Percentiles rank a stretch among this genome's conserved stretches.
These are phyloP conservation scores for Apiosordaria backusii DNA, from an alignment of 495 filamentous ascomycete species.

Conservation along the genomic window DNA sequence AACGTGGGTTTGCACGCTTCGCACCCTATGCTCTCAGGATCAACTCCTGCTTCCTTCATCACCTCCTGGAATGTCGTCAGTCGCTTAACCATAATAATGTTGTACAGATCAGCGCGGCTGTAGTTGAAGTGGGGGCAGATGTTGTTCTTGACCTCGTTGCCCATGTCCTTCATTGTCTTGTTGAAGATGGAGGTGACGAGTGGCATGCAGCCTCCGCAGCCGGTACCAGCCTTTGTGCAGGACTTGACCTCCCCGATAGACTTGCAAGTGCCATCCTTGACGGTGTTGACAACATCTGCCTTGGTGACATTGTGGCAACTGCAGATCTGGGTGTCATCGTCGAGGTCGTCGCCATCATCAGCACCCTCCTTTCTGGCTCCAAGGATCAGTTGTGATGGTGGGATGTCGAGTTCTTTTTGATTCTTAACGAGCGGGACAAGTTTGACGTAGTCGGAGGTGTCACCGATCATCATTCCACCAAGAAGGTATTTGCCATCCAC, in stretches of 20 bases:
- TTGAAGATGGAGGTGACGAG: slow-evolving; percentile 92
- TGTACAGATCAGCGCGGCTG: slow-evolving; percentile 84
- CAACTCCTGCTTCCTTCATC: slow-evolving; percentile 77
- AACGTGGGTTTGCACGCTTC: slow-evolving; percentile 89
- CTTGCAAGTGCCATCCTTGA: slow-evolving; percentile 83
- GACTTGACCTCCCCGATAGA: slow-evolving; percentile 84
- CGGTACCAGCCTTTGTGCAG: slow-evolving; percentile 92
- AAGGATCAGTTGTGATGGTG: slow-evolving; percentile 86
- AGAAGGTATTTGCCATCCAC: slow-evolving; percentile 88
- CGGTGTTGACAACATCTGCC: slow-evolving; percentile 66
- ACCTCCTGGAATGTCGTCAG: slow-evolving; percentile 73
- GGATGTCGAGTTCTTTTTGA: slow-evolving; percentile 77
- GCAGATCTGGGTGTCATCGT: slow-evolving; percentile 88
- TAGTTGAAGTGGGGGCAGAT: slow-evolving; percentile 84
- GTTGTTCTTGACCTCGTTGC: slow-evolving; percentile 86
- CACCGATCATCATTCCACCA: slow-evolving; percentile 98
- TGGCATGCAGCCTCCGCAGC: slow-evolving; percentile 93
- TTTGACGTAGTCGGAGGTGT: slow-evolving; percentile 92
- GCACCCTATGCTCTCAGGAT: slow-evolving; percentile 74
- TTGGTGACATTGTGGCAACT: slow-evolving; percentile 97
- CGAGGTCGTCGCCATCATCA: slow-evolving; percentile 56
- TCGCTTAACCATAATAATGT: slow-evolving; percentile 82
- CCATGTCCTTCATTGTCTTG: slow-evolving; percentile 84
- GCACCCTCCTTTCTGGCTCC: slow-evolving; percentile 71
- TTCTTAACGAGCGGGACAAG: slow-evolving; percentile 91